Base-by-base conservation (phyloP, 2,329 filamentous ascomycete species). In the Malbranchea cinnamomea region DNA sequence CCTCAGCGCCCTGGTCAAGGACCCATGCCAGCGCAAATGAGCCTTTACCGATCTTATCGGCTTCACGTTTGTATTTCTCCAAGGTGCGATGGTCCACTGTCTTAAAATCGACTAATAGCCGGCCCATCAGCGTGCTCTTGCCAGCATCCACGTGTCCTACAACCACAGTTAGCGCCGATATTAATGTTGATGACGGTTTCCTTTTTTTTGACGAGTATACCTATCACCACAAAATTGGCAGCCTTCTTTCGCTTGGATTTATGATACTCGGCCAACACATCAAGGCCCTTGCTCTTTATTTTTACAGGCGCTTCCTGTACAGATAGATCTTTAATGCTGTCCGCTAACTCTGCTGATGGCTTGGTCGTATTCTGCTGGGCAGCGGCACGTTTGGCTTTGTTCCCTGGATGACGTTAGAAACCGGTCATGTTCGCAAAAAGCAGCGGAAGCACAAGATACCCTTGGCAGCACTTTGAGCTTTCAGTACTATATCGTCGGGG, bases 21-120 rank as follows among this genome's bases (percentile, higher is more conserved):
- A 98, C 83, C 89, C 89, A 98, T 1, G 91, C 89, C 13, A 98
- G 67, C 8, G 87, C 87, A 55, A 98, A 98, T 0, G 89, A 95
- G 2, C 81, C 77, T 53, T 98, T 98, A 4, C 89, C 89, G 22
- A 92, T 79, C 36, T 75, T 82, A 43, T 92, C 78, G 1, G 89
- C 87, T 56, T 94, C 85, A 51, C 78, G 79, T 12, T 76, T 71
- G 44, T 91, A 85, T 50, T 79, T 87, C 33, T 93, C 83, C 36
- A 98, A 68, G 0, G 85, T 87, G 36, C 85, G 68, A 48, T 92
- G 74, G 41, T 93, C 81, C 5, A 98, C 74, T 15, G 85, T 79
- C 36, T 85, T 79, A 23, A 93, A 68, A 44, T 98, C 89, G 23
- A 87, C 74, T 4, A 98, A 62, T 16, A 98, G 56, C n/a, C 89